Base-by-base conservation (phyloP, 768 basidiomycete genomes). In the Pleurotus tuoliensis region DNA sequence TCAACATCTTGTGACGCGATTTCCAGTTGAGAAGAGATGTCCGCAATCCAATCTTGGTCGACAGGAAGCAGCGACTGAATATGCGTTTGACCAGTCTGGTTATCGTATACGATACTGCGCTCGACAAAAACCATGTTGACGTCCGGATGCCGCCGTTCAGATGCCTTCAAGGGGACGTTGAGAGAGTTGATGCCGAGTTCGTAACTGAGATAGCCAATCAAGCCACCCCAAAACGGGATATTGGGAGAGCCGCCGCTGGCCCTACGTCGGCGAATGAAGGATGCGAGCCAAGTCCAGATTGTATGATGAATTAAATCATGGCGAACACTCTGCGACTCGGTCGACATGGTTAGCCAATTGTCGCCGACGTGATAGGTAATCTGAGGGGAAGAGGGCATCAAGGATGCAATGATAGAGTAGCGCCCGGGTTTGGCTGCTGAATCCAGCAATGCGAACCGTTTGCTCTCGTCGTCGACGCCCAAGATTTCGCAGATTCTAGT, bases 171-270 rank as follows among this genome's bases (percentile, higher is more conserved):
- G 54, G 76, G 69, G 49, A 86, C 71, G 18, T 73, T 66, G 22
- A 91, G 69, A 5, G 82, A 75, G 44, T 79, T 70, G 4, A 86
- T 78, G 11, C 90, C 92, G 15, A 92, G 74, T 67, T 92, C 92
- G 64, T 93, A 94, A 62, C 87, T 88, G 58, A 93, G 70, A 58
- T 81, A 83, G 7, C 92, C 92, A 20, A 92, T 69, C 12, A 93
- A 73, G 20, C 92, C 92, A 37, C 90, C 92, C 89, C 90, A 92
- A 67, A 93, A 93, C 0, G 90, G 91, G 44, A 84, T 67, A 8
- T 83, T 76, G 5, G 74, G 61, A 41, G 63, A 63, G 3, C 88
- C 87, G 20, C 76, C 76, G 20, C 62, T 58, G 7, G 78, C 81
- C 57, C 73, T 76, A 48, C 72, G 76, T 16, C 69, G 59, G 34